Evolutionary conservation across 495 filamentous ascomycete genomes (phyloP), one percentile per base, ranked within the genome.

Genomic region (Articulospora tetracladia): DNA sequence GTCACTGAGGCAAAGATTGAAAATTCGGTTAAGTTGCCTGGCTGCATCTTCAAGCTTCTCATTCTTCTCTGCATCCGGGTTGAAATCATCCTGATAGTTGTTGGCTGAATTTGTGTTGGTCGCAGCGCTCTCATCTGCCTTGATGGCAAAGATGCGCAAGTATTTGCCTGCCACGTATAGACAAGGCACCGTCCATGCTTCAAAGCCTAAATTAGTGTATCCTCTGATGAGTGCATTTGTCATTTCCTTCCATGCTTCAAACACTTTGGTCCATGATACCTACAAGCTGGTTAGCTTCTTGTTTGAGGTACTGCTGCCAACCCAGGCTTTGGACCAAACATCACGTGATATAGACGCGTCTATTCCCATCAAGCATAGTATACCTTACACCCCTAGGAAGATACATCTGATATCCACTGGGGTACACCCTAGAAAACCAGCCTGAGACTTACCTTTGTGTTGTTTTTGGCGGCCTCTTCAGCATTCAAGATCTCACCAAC

Each of bases 11-110:
- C 94, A 98, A 1, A 94, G 64, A 26, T 86, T 87, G 69, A 97
- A 98, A 70, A 96, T 89, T 24, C 87, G 81, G 70, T 96, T 97
- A 10, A 98, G 83, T 23, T 91, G 82, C 48, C 92, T 81, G 1
- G 92, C 92, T 19, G 91, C 89, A 71, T 98, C 93, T 70, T 97
- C 91, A 34, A 97, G 77, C 68, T 88, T 89, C 53, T 89, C 83
- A 67, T 91, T 85, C 72, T 89, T 88, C 53, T 87, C 85, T 20
- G 79, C 68, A 49, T 92, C 85, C 1, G 80, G 80, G 57, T 88
- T 81, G 26, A 91, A 79, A 72, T 96, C 91, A 64, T 96, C 91
- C 68, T 88, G 84, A 46, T 92, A 82, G 13, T 76, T 81, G 8
- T 70, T 70, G 26, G 70, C 72, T 41, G 74, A 73, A 4, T 74